Percentiles rank a stretch among this genome's conserved stretches.
These are phyloP conservation scores for Trichoderma pleuroti DNA, from an alignment of 2,329 filamentous ascomycete species.

Conservation along the genomic window DNA sequence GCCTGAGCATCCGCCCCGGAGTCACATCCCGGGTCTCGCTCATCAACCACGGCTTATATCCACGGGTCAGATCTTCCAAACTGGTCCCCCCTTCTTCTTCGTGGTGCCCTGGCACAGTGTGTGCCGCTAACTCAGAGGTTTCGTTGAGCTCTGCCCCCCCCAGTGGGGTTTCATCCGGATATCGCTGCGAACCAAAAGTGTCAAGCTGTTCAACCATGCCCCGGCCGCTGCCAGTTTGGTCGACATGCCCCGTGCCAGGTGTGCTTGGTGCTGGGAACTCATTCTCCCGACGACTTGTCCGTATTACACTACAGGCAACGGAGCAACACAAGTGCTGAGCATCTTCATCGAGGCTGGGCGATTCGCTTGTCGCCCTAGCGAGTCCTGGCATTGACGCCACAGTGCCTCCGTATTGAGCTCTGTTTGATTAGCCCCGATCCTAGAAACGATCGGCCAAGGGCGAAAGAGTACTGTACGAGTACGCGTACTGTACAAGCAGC, in stretches of 20 bases:
- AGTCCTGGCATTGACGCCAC: conserved; percentile 9
- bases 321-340: neutral
- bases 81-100: neutral
- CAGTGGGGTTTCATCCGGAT: neutral
- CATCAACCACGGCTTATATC: neutral
- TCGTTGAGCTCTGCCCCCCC: neutral
- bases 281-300: neutral
- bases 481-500: neutral
- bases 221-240: neutral
- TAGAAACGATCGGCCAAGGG: neutral
- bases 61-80: neutral
- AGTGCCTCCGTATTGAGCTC: conserved; percentile 1
- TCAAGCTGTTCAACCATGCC: neutral
- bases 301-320: neutral
- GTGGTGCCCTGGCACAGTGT: neutral
- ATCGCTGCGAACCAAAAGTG: conserved; percentile 6
- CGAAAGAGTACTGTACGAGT: neutral
- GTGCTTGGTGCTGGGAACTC: neutral
- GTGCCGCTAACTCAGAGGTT: neutral
- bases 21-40: neutral
- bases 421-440: conserved; percentile 14
- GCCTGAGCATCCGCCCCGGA: neutral
- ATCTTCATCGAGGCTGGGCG: neutral
- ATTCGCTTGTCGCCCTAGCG: conserved; percentile 7
- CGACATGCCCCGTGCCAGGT: neutral